These are phyloP conservation scores for Ganoderma lingzhi DNA, from an alignment of 1,284 basidiomycete genomes.

Conservation along the genomic window DNA sequence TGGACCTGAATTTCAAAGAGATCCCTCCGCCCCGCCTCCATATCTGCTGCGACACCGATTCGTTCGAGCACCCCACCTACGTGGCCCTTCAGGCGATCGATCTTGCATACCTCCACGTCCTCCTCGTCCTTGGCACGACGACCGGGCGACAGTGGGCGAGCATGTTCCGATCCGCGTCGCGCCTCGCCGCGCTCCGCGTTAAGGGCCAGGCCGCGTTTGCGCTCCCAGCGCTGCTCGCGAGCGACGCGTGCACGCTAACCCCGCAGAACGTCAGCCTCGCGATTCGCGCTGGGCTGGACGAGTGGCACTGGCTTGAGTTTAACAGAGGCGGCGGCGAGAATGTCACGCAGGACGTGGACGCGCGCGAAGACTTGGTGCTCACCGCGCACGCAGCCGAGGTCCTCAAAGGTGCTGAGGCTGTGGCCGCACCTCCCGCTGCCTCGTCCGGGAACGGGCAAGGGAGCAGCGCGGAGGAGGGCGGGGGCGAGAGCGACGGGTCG, in stretches of 20 bases:
- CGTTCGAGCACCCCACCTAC: not conserved
- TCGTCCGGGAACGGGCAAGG: not conserved
- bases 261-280: constrained; percentile 2
- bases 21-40: constrained; percentile 5
- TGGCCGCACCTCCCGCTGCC: not conserved
- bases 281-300: constrained; percentile 7
- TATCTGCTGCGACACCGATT: not conserved
- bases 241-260: not conserved
- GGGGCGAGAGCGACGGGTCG: not conserved
- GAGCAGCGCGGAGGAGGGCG: not conserved
- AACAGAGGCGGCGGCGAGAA: not conserved
- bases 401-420: not conserved
- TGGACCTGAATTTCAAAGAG: not conserved
- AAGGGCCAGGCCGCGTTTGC: constrained; percentile 6
- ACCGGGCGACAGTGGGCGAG: constrained; percentile 11
- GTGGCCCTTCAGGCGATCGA: not conserved
- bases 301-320: constrained; percentile 13
- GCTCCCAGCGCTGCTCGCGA: constrained; percentile 7
- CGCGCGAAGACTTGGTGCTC: not conserved
- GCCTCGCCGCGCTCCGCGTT: constrained; percentile 4
- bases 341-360: not conserved
- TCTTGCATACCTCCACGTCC: not conserved
- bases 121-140: not conserved
- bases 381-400: not conserved
- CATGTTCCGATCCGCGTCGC: not conserved